Evolutionary conservation across 768 basidiomycete genomes (phyloP).

Genomic region (Hortiboletus campestris): DNA sequence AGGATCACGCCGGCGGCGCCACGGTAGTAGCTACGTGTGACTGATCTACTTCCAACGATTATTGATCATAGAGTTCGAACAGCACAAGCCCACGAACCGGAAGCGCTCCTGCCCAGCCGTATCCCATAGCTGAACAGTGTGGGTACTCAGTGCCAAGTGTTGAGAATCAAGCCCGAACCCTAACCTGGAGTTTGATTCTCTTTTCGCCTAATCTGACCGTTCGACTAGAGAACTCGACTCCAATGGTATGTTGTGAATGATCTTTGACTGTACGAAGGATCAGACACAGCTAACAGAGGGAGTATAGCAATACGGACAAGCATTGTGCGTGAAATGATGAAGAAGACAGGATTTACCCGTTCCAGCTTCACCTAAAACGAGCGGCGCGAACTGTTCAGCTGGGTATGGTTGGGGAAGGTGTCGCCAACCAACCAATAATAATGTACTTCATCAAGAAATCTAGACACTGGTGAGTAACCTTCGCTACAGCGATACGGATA

Average conservation of each 20-base stretch:
- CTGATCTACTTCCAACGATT: slow-evolving; percentile 53
- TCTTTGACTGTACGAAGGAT: slow-evolving; percentile 73
- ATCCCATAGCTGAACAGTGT: slow-evolving; percentile 78
- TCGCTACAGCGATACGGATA: not conserved
- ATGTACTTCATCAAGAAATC: slow-evolving; percentile 99
- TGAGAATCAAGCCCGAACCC: slow-evolving; percentile 18
- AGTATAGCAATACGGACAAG: slow-evolving; percentile 59
- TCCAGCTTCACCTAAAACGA: slow-evolving; percentile 80
- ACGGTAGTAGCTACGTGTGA: slow-evolving; percentile 94
- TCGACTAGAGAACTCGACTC: slow-evolving; percentile 95
- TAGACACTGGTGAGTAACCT: slow-evolving; percentile 34
- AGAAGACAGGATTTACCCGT: slow-evolving; percentile 96
- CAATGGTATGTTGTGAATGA: slow-evolving; percentile 96
- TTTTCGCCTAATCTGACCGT: slow-evolving; percentile 93
- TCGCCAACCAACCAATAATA: slow-evolving; percentile 69
- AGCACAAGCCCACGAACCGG: slow-evolving; percentile 46
- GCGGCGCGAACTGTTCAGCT: slow-evolving; percentile 1
- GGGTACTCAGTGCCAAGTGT: slow-evolving; percentile 12
- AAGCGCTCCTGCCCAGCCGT: slow-evolving; percentile 97
- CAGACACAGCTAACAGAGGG: slow-evolving; percentile 1
- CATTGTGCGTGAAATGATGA: slow-evolving; percentile 95
- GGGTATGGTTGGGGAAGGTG: slow-evolving; percentile 3
- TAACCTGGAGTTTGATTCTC: slow-evolving; percentile 91
- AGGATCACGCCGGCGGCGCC: slow-evolving; percentile 90
- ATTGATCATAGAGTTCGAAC: slow-evolving; percentile 8